Evolutionary conservation across 225 moss, liverwort and hornwort genomes (phyloP), one percentile per base, ranked within the genome.

Genomic region (Bryum argenteum): DNA sequence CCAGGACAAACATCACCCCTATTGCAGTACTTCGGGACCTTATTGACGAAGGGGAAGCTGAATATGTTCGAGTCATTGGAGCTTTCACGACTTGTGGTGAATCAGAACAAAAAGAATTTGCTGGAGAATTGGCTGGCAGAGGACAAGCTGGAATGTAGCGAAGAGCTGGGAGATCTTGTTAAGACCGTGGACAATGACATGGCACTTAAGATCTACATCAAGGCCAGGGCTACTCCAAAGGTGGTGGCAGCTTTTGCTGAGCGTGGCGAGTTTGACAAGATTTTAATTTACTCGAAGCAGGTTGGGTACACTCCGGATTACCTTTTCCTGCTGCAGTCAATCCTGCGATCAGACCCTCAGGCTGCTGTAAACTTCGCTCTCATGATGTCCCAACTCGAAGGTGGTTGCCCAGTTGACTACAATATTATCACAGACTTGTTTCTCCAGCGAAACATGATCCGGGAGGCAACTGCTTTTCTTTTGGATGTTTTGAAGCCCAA

Each of bases 161-260:
- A 98, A 77, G 98, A 98, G 67, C 73, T 98, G 62, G 98, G 98
- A 78, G 98, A 98, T 77, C 88, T 98, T 69, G 98, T 98, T 2
- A 98, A 94, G 89, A 98, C 98, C 53, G 94, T 98, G 61, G 98
- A 98, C 78, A 98, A 86, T 62, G 98, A 98, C 33, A 92, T 98
- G 98, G 98, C 98, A 57, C 75, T 98, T n/a, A 98, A 98, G 61
- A 92, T 98, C 43, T 94, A 94, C 69, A 92, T 98, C 6, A 98
- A 98, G 77, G 98, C 98, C 68, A 89, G 98, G 78, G 98, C 94
- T 54, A 94, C 98, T 37, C 94, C 98, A 20, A 94, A 98, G 71
- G 98, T 98, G 67, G 92, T 98, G 66, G 92, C 91, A 22, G 94
- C 98, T 60, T 94, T 98, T 61, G 98, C 98, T 58, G 94, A 98